Conservation (phyloP, 495 filamentous ascomycete species). For the Opeltia flavorubescens region DNA sequence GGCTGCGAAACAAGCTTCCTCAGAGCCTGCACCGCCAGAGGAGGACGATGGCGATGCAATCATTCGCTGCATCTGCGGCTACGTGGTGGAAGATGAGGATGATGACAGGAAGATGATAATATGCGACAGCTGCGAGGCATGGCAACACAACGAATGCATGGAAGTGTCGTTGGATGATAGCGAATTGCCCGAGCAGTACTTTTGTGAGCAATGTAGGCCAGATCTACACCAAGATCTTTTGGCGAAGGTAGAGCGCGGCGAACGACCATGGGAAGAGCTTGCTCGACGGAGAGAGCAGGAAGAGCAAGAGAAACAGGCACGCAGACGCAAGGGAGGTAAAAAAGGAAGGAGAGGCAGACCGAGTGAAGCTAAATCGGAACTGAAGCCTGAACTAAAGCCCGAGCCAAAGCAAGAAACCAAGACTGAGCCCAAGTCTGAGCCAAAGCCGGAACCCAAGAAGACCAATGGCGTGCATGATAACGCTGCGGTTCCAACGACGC, state of each 20-base stretch:
- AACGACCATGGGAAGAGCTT: conserved; percentile 72
- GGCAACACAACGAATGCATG: conserved; percentile 97
- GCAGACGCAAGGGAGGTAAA: conserved; percentile 33
- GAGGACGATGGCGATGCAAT: conserved; percentile 58
- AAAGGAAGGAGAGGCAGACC: conserved; percentile 28
- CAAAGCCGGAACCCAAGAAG: neutral
- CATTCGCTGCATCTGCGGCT: conserved; percentile 88
- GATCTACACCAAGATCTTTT: conserved; percentile 66
- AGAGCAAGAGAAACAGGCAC: conserved; percentile 32
- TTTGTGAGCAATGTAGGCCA: conserved; percentile 78
- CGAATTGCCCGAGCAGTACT: conserved; percentile 65
- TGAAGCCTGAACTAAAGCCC: neutral
- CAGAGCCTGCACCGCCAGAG: conserved; percentile 38
- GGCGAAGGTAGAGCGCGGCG: conserved; percentile 57
- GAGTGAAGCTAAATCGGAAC: conserved; percentile 22
- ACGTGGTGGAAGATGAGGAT: conserved; percentile 68
- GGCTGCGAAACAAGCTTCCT: conserved; percentile 31
- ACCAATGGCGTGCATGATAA: neutral
- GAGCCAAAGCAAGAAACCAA: neutral
- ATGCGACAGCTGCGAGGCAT: conserved; percentile 79
- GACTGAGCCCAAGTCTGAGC: too few relatives aligned
- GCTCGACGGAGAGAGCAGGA: conserved; percentile 37
- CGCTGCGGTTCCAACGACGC: neutral
- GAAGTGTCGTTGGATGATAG: conserved; percentile 64
- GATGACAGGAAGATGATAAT: conserved; percentile 75